Conservation (phyloP, 2,329 filamentous ascomycete species). For the Talaromyces albobiverticillius region DNA sequence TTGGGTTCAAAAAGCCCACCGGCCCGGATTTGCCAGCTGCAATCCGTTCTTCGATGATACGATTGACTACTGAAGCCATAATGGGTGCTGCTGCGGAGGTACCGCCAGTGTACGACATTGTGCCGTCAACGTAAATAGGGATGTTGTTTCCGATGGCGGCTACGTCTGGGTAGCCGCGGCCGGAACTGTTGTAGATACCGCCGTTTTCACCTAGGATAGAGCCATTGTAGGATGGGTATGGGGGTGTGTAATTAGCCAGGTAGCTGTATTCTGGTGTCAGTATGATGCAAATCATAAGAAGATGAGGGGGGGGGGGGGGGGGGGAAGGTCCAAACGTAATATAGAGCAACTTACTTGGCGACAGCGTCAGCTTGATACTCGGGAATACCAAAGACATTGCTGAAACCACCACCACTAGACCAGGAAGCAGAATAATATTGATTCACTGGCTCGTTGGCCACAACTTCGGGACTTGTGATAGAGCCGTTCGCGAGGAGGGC, state of each 20-base stretch:
- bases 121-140: slow-evolving; percentile 2
- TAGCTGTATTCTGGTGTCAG: neutral
- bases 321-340: neutral
- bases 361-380: slow-evolving; percentile 43
- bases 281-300: no score
- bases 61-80: slow-evolving; percentile 56
- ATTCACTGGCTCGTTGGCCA: slow-evolving; percentile 12
- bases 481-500: slow-evolving; percentile 6
- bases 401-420: slow-evolving; percentile 37
- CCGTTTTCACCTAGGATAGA: slow-evolving; percentile 9
- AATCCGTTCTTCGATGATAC: slow-evolving; percentile 62
- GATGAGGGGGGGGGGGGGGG: no score
- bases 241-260: slow-evolving; percentile 10
- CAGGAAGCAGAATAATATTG: slow-evolving; percentile 3
- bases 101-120: neutral
- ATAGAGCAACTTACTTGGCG: slow-evolving; percentile 29
- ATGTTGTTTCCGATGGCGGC: slow-evolving; percentile 44
- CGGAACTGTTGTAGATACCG: slow-evolving; percentile 47
- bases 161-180: slow-evolving; percentile 62
- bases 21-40: slow-evolving; percentile 42
- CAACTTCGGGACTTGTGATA: slow-evolving; percentile 10
- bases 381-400: slow-evolving; percentile 45
- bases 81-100: slow-evolving; percentile 54
- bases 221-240: slow-evolving; percentile 14
- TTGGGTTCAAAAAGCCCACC: slow-evolving; percentile 9